Base-by-base conservation (phyloP, 257 asterid species). In the Nicotiana undulata region DNA sequence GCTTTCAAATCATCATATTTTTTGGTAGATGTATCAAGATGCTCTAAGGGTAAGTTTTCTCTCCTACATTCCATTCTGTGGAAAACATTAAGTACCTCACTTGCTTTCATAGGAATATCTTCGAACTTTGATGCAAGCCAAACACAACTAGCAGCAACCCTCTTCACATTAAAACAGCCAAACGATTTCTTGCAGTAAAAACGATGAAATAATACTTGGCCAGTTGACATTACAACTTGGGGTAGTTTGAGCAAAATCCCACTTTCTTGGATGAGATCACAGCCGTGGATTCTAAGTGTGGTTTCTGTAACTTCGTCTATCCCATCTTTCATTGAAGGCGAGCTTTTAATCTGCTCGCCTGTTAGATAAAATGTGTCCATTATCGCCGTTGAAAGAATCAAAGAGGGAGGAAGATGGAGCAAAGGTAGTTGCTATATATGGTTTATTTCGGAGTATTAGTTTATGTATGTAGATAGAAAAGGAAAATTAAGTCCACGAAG, bases 121-220 rank as follows among this genome's bases (percentile, higher is more conserved):
- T 92, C 98, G n/a, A 96, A 98, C 87, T 94, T 96, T 40, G 99
- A 92, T 56, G 98, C 99, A 89, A 93, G 97, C 99, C 99, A 93
- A 65, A 94, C 93, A 86, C 99, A 96, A 84, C 98, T 92, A 46
- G 99, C 98, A 75, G 99, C 97, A 81, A 94, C 97, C 88, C 94
- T 90, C 99, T 93, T 95, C 86, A 91, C 99, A 75, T 92, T 95
- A 82, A 93, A 95, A 68, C 93, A 92, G 67, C 89, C 91, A 89
- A 92, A 90, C 65, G 98, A 93, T 70, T 93, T 93, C 90, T 93
- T 95, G 90, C 98, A 92, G 90, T 90, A 93, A 84, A 95, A 95
- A 58, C 98, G 96, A 81, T 95, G 99, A 84, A 95, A 94, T 75
- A 95, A 83, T 76, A 93, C 99, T 83, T 95, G 99, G n/a, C 97